Percentiles rank a stretch among this genome's conserved stretches.
phyloP scores from a whole-genome alignment of 108 stramenopile species.

The Nannochloropsis oceanica region DNA sequence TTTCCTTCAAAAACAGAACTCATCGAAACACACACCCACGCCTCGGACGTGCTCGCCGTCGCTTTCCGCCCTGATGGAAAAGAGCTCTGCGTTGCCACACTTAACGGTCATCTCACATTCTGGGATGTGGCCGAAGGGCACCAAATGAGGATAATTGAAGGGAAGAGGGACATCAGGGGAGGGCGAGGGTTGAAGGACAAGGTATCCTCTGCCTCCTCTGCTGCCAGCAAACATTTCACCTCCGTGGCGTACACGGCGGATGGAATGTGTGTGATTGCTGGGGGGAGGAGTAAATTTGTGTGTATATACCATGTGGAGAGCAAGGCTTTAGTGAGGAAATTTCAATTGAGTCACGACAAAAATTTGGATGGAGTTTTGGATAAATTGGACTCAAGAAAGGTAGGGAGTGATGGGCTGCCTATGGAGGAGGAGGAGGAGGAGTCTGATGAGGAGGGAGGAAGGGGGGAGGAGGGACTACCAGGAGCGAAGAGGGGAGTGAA shows the following conservation, averaged over 20 bases:
- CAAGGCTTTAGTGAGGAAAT: constrained; percentile 89
- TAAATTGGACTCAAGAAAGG: constrained; percentile 26
- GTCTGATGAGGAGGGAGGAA: constrained; percentile 4
- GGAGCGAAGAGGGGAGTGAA: not conserved
- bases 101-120: constrained; percentile 70
- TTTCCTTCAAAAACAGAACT: not conserved
- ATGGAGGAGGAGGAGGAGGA: constrained; percentile 19
- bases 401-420: constrained; percentile 25
- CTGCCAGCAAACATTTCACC: constrained; percentile 78
- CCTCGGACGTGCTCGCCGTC: constrained; percentile 82
- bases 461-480: constrained; percentile 4
- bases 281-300: constrained; percentile 90
- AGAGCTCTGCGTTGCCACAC: constrained; percentile 73
- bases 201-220: constrained; percentile 71
- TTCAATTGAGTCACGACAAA: constrained; percentile 92
- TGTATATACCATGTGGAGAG: constrained; percentile 89
- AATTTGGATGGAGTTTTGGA: constrained; percentile 35
- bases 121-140: constrained; percentile 77
- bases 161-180: constrained; percentile 65
- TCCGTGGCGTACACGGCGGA: constrained; percentile 90
- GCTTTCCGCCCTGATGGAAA: constrained; percentile 89
- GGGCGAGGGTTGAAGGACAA: constrained; percentile 20
- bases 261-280: constrained; percentile 82
- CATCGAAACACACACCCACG: constrained; percentile 71
- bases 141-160: constrained; percentile 67